Evolutionary conservation across 208 protist genomes (phyloP), one percentile per base, ranked within the genome.

Genomic region (Tritrichomonas musculus): DNA sequence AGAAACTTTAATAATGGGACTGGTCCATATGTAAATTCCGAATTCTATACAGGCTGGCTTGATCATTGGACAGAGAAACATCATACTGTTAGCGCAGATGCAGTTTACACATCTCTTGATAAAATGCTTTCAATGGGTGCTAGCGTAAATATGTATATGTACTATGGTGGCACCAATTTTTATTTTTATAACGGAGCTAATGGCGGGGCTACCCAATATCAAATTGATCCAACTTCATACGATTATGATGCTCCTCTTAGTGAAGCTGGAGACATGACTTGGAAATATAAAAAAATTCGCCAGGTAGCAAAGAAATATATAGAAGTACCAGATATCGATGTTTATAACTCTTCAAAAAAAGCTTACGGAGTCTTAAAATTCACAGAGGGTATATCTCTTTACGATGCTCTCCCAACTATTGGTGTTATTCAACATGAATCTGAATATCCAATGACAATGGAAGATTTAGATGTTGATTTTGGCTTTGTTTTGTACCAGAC

Each of bases 21-120:
- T 92, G 39, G 94, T 94, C 94, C 25, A n/a, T 36, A 33, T 36
- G 27, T 92, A 94, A 73, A 95, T 95, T 94, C 44, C 17, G 94
- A 95, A 75, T 95, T 92, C 94, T 95, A 95, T 92, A 95, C 94
- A 93, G 94, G 94, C 5, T 95, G 94, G 94, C 82, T 95, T 33
- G 95, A 94, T 49, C 94, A 95, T 25, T 95, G 94, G 94, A 17
- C 11, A 60, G 17, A 5, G 17, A 60, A 60, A 17, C 53, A 60
- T 60, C 11, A 60, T 22, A 60, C 53, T 22, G 11, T 5, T 39
- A 25, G 44, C 41, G 25, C 44, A 36, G 22, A 36, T n/a, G 17
- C 36, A 17, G 57, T 77, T 30, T 41, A 27, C 4, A 17, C n/a
- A 25, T 17, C n/a, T 44, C 57, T 93, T 20, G 69, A 36, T 41